phyloP scores from a whole-genome alignment of 2,329 filamentous ascomycete genomes.

The Pseudogymnoascus sp. region DNA sequence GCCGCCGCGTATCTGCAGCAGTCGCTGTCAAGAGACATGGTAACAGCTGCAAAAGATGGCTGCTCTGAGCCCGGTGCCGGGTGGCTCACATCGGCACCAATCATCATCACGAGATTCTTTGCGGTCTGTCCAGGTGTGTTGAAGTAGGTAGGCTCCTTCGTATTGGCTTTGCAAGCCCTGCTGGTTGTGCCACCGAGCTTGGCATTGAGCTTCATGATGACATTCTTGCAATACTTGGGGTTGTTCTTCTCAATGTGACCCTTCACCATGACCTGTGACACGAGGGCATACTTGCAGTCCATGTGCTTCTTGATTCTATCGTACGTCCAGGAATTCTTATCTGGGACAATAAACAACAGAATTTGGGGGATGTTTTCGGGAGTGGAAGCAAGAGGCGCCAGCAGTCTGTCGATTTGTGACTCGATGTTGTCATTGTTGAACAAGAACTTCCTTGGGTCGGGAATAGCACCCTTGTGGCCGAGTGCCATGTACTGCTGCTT shows the following conservation, averaged over 20 bases:
- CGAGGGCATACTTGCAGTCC: constrained; percentile 76
- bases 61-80: constrained; percentile 57
- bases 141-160: background rate
- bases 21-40: constrained; percentile 66
- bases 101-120: constrained; percentile 54
- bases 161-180: constrained; percentile 20
- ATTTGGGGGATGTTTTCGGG: constrained; percentile 51
- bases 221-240: constrained; percentile 84
- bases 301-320: constrained; percentile 81
- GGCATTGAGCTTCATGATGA: constrained; percentile 93
- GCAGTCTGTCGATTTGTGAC: background rate
- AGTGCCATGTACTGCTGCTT: constrained; percentile 51
- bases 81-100: constrained; percentile 89
- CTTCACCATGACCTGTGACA: constrained; percentile 74
- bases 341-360: constrained; percentile 67
- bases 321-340: constrained; percentile 66
- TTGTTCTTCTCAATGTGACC: constrained; percentile 61
- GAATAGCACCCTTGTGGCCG: constrained; percentile 44
- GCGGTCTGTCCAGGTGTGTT: background rate
- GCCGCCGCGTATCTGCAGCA: constrained; percentile 70
- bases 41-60: constrained; percentile 80
- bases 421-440: constrained; percentile 9
- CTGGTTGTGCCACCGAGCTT: constrained; percentile 83
- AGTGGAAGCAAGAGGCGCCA: background rate
- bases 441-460: background rate